Evolutionary conservation across 1,284 basidiomycete species (phyloP).

Genomic region (Cryptococcus jaspeensis): DNA sequence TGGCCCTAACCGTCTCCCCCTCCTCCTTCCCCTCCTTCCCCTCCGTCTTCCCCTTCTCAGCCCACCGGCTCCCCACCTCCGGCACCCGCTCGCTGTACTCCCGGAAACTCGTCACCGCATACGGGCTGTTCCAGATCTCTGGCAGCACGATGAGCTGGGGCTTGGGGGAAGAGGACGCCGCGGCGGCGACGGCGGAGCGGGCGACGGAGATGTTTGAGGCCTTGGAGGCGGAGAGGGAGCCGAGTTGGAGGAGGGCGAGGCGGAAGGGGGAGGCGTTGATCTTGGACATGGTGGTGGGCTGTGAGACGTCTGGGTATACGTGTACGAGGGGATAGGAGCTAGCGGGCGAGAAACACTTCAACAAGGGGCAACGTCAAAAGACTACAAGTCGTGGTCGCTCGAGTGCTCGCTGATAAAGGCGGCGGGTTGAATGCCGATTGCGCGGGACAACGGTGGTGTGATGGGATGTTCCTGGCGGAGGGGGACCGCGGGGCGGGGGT

Average conservation of each 20-base stretch:
- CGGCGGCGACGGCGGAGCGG: conserved; percentile 70
- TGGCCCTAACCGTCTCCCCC: conserved; percentile 73
- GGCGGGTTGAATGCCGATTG: too few relatives aligned
- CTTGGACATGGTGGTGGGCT: conserved; percentile 31
- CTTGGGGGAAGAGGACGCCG: conserved; percentile 56
- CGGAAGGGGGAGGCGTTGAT: conserved; percentile 64
- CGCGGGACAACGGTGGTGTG: too few relatives aligned
- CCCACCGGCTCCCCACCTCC: conserved; percentile 38
- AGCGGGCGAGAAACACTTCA: too few relatives aligned
- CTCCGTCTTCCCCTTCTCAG: conserved; percentile 11
- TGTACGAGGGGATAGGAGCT: too few relatives aligned
- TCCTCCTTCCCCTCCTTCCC: conserved; percentile 51
- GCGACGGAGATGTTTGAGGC: conserved; percentile 74
- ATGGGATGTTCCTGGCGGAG: too few relatives aligned
- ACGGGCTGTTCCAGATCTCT: conserved; percentile 98
- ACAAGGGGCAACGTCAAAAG: too few relatives aligned
- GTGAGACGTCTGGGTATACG: too few relatives aligned
- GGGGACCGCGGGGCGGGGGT: too few relatives aligned
- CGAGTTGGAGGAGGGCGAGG: conserved; percentile 83
- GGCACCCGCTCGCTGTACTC: conserved; percentile 77
- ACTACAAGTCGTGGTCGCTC: too few relatives aligned
- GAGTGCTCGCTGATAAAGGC: too few relatives aligned
- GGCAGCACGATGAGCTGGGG: conserved; percentile 86
- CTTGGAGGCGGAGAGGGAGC: conserved; percentile 68
- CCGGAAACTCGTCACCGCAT: conserved; percentile 81